Conservation (phyloP, 306 rosid genomes). For the Dryas alaskensis region DNA sequence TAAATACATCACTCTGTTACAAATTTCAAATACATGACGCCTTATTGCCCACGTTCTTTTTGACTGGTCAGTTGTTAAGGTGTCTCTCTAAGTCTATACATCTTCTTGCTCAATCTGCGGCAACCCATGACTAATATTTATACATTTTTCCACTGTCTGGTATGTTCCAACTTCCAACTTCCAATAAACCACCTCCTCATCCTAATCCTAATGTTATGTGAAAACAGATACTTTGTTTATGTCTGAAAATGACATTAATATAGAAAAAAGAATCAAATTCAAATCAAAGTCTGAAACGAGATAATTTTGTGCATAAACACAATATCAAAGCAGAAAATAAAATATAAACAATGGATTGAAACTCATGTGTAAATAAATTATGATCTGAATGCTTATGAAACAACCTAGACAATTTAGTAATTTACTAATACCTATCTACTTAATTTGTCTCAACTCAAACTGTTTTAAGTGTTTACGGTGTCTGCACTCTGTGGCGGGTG, state of each 20-base stretch:
- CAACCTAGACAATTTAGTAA: background rate
- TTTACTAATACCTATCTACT: background rate
- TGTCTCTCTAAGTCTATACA: background rate
- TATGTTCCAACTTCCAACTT: background rate
- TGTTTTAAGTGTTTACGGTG: background rate
- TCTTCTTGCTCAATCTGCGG: slow-evolving; percentile 12
- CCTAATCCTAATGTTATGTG: background rate
- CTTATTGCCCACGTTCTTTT: slow-evolving; percentile 1
- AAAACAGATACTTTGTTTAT: too few relatives aligned
- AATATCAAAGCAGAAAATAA: too few relatives aligned
- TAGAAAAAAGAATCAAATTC: too few relatives aligned
- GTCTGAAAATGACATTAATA: too few relatives aligned
- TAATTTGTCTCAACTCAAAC: background rate
- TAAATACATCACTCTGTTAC: background rate
- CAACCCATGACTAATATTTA: background rate
- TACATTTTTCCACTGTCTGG: background rate
- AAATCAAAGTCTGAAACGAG: too few relatives aligned
- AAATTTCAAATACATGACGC: background rate
- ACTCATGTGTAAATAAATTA: background rate
- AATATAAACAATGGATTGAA: too few relatives aligned
- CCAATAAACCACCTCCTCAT: background rate
- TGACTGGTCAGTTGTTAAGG: background rate
- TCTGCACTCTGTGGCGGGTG: background rate
- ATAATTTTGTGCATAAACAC: too few relatives aligned
- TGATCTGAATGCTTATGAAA: background rate